Percentiles rank a stretch among this genome's conserved stretches.
Evolutionary conservation across 306 rosid genomes (phyloP).

Genomic region (Pyrus betulifolia): DNA sequence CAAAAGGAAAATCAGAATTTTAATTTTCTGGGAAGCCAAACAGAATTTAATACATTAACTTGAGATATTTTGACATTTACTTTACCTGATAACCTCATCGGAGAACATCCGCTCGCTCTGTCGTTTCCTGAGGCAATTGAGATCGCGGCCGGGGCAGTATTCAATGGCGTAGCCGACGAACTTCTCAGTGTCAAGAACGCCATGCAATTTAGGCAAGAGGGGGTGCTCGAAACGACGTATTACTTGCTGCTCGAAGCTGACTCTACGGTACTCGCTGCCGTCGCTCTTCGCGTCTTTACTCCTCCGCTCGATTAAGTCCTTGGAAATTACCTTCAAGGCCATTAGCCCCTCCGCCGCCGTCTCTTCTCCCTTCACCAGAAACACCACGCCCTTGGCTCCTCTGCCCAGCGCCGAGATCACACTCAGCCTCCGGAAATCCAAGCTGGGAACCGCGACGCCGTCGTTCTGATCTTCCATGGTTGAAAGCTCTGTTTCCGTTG

Average conservation of each 20-base stretch:
- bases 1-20: neutral
- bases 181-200: conserved; percentile 48
- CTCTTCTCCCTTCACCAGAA: conserved; percentile 29
- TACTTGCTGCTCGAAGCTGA: conserved; percentile 65
- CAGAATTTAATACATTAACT: neutral
- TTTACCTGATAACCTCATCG: conserved; percentile 62
- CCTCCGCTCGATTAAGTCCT: conserved; percentile 42
- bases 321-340: conserved; percentile 72
- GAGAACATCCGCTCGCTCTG: conserved; percentile 70
- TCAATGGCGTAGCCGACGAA: conserved; percentile 62
- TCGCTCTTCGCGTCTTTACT: conserved; percentile 6
- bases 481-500: neutral
- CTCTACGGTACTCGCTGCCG: conserved; percentile 38
- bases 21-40: neutral
- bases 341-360: conserved; percentile 18
- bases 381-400: conserved; percentile 92
- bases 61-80: too few species aligned
- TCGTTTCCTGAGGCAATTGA: conserved; percentile 47
- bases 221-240: conserved; percentile 62
- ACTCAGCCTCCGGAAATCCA: conserved; percentile 39
- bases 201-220: conserved; percentile 53
- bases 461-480: conserved; percentile 22
- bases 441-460: neutral
- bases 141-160: conserved; percentile 78
- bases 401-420: conserved; percentile 78